These are phyloP conservation scores for Phalaenopsis aphrodite DNA, from an alignment of 106 monocot genomes.

Conservation along the genomic window DNA sequence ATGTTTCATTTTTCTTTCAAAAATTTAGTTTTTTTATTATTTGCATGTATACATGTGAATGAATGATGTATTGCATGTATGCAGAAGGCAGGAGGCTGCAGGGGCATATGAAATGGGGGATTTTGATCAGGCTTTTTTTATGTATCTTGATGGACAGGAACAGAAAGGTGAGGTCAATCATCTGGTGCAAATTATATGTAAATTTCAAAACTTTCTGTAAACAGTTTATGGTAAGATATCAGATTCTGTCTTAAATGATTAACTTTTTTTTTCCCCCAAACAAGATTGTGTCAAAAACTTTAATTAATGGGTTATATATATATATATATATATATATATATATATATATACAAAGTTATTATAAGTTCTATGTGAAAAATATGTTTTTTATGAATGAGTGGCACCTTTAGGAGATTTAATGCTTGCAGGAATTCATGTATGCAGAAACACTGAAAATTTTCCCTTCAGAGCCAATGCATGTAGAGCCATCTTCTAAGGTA, in stretches of 20 bases:
- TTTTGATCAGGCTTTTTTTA: conserved; percentile 73
- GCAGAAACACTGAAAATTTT: conserved; percentile 71
- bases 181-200: not conserved
- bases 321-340: too few relatives aligned
- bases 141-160: conserved; percentile 78
- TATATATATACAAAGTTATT: not conserved
- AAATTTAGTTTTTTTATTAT: not conserved
- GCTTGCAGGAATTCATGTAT: conserved; percentile 38
- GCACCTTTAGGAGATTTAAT: conserved; percentile 33
- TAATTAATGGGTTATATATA: too few relatives aligned
- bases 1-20: too few relatives aligned
- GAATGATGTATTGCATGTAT: not conserved
- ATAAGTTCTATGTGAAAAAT: not conserved
- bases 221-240: too few relatives aligned
- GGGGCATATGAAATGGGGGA: conserved; percentile 65
- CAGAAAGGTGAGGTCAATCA: conserved; percentile 31
- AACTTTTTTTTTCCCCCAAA: not conserved
- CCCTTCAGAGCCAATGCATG: conserved; percentile 69
- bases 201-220: too few relatives aligned
- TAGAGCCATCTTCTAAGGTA: conserved; percentile 46
- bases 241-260: too few relatives aligned
- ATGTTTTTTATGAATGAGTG: conserved; percentile 1
- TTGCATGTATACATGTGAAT: too few relatives aligned
- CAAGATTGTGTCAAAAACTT: not conserved
- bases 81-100: conserved; percentile 28